Base-by-base conservation (phyloP, 2,329 filamentous ascomycete genomes). In the Geosmithia putterillii region DNA sequence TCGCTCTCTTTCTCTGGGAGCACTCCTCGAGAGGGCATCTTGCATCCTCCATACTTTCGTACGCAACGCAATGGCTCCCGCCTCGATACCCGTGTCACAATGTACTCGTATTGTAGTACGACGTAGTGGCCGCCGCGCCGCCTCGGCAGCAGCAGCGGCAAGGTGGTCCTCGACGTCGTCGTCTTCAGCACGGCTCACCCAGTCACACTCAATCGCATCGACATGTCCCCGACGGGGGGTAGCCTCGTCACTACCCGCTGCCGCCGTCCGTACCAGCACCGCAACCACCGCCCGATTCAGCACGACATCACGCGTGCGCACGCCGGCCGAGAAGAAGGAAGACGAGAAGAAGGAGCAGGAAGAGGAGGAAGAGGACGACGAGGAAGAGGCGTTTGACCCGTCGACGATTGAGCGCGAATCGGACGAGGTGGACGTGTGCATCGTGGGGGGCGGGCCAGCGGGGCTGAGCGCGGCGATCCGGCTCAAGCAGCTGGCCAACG, bases 341-440 rank as follows among this genome's bases (percentile, higher is more conserved):
- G 23, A 10, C 7, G 28, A 12, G 25, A 52, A 52, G 15, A 57
- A 51, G 21, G 67, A 76, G 45, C 74, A 77, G 32, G 56, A n/a
- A n/a, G 15, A 15, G 55, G 23, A 25, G 10, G 23, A 25, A 25
- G 23, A 10, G 23, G 28, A 12, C 25, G 52, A 52, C 15, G 57
- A 51, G 21, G 67, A 76, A 45, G 75, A 77, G 32, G 56, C 67
- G 44, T 85, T 86, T 52, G 81, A 88, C 57, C 81, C 81, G 8
- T 63, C 67, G 20, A 65, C 62, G 44, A 70, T 89, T 45, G 90
- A 96, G 50, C 82, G 92, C 50, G 92, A 96, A 62, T 84, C 79
- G 43, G 92, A 98, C 56, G 70, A 92, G 65, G 92, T 98, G 23
- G 92, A 98, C 63, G 89, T 98, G 23, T 94, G 88, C 64, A 96